A percentile compares a stretch with the other conserved stretches of the same genome.
Evolutionary conservation across 2,329 filamentous ascomycete species (phyloP).

Genomic region (Trichoderma koningiopsis): DNA sequence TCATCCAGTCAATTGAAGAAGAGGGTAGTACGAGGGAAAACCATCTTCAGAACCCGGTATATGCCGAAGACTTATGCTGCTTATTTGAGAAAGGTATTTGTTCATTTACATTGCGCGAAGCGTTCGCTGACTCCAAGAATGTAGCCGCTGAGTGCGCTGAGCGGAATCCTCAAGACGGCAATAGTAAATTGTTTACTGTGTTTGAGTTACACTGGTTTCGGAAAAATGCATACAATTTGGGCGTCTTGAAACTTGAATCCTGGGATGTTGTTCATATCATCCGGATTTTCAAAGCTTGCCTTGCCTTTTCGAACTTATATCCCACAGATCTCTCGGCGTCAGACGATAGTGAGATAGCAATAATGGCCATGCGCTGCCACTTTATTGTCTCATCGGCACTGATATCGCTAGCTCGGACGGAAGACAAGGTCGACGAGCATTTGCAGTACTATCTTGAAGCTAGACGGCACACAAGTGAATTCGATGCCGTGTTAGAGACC

Average conservation of each 20-base stretch:
- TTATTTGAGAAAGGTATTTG: constrained; percentile 49
- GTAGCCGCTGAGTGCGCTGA: constrained; percentile 37
- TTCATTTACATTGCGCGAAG: not conserved
- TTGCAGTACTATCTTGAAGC: constrained; percentile 64
- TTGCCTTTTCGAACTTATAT: constrained; percentile 55
- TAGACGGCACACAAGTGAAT: constrained; percentile 62
- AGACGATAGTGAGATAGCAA: constrained; percentile 50
- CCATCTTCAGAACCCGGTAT: constrained; percentile 21
- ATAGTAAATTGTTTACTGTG: constrained; percentile 56
- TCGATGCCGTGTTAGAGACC: constrained; percentile 51
- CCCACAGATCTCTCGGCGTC: constrained; percentile 48
- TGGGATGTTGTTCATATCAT: constrained; percentile 59
- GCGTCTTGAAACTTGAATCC: constrained; percentile 59
- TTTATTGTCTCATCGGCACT: constrained; percentile 63
- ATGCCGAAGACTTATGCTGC: constrained; percentile 55
- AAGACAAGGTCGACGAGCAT: constrained; percentile 53
- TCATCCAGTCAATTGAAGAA: constrained; percentile 49
- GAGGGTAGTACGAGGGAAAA: constrained; percentile 29
- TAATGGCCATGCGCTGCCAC: constrained; percentile 69
- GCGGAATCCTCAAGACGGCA: constrained; percentile 41
- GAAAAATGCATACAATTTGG: constrained; percentile 78
- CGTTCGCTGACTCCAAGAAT: constrained; percentile 21
- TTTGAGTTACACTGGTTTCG: constrained; percentile 82
- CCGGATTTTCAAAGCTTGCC: constrained; percentile 57
- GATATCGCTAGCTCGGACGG: constrained; percentile 53